Evolutionary conservation across 208 protist genomes (phyloP), one percentile per base, ranked within the genome.

Genomic region (Trypanosoma caninum): DNA sequence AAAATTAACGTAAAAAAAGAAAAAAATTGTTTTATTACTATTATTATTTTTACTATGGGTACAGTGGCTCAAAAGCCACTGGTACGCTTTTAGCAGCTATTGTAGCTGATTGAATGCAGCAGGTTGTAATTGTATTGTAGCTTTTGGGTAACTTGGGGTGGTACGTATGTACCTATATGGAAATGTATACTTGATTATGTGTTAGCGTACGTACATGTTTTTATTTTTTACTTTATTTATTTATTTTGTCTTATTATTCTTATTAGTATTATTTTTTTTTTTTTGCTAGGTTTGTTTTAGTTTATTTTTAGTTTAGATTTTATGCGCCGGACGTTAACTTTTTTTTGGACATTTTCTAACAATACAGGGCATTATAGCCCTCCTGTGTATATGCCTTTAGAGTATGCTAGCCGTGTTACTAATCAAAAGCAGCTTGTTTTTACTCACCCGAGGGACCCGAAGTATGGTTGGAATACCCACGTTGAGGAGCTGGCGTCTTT

Each of bases 361-460:
- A 87, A 87, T 65, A 74, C 75, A 10, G 87, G 87, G 48, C 84
- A 90, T 69, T 94, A 87, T 67, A 84, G 87, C 44, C 87, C 87
- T 10, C 84, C 84, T 22, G 62, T 94, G 10, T 91, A 91, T 68
- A 91, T 94, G 79, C 87, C 87, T 14, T 37, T 90, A 33, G 84
- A 91, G 80, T 94, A 91, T 64, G 77, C 87, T 20, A 87, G 74
- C 27, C 87, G 87, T 14, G 76, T 94, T 28, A 88, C 84, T 1
- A 91, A 91, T 44, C 82, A 72, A 37, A 94, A 91, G 59, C 84
- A 80, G 41, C 75, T 91, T 22, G 58, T 65, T 3, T 91, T 94
- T 60, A 94, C 84, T 14, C 84, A 91, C 58, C 87, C 87, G 5
- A 76, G 68, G 7, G 87, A 94, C 37, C 87, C 87, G n/a, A 94